A percentile compares a stretch with the other conserved stretches of the same genome.
Conservation (phyloP, 305 asterid genomes). For the Solanum hybrid region DNA sequence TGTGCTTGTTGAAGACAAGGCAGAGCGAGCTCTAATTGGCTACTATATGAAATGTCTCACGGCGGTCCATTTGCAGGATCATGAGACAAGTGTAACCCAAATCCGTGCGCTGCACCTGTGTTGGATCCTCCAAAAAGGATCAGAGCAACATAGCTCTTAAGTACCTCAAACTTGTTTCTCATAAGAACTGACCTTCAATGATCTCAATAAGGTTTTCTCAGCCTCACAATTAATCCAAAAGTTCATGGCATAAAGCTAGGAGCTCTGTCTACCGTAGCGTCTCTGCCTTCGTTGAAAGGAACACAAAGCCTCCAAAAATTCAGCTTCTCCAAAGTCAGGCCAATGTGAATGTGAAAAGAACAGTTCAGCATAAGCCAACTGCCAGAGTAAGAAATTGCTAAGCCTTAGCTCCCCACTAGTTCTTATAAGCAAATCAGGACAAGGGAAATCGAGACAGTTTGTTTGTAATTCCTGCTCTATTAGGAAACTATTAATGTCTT, state of each 20-base stretch:
- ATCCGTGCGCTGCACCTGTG: background rate
- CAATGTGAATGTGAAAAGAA: slow-evolving; percentile 33
- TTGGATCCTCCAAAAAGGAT: background rate
- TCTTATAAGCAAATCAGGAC: slow-evolving; percentile 52
- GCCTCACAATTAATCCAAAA: background rate
- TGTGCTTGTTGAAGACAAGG: background rate
- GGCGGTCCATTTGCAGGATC: background rate
- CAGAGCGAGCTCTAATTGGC: background rate
- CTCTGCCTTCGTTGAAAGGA: slow-evolving; percentile 44
- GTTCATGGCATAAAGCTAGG: background rate
- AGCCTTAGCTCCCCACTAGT: slow-evolving; percentile 60
- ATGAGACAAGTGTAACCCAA: background rate
- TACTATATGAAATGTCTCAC: background rate
- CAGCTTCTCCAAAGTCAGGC: slow-evolving; percentile 56
- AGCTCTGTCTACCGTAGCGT: slow-evolving; percentile 27
- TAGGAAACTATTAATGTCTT: slow-evolving; percentile 29
- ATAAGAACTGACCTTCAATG: background rate
- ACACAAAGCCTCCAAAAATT: slow-evolving; percentile 32
- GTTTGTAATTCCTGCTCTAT: slow-evolving; percentile 45
- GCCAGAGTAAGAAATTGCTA: slow-evolving; percentile 66
- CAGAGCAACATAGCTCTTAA: background rate
- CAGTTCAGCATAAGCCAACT: slow-evolving; percentile 60
- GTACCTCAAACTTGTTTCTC: background rate
- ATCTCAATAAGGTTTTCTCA: background rate
- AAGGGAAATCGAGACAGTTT: slow-evolving; percentile 31